These are phyloP conservation scores for Echeveria elegans DNA, from an alignment of 164 flowering plant species.

Conservation along the genomic window DNA sequence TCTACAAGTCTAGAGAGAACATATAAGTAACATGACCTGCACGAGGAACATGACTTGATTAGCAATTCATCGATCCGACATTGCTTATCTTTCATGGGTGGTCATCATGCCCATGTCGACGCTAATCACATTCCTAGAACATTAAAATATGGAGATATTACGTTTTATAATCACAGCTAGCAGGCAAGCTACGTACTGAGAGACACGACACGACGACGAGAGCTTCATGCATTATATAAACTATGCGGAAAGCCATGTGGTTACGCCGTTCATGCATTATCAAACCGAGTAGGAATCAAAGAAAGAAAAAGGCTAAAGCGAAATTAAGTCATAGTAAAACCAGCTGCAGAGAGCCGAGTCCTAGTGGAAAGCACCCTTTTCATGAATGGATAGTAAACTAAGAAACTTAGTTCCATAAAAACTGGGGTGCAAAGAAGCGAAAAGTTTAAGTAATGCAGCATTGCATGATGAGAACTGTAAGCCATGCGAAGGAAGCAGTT, in stretches of 20 bases:
- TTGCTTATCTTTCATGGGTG: slow-evolving; percentile 1
- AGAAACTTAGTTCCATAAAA: not conserved
- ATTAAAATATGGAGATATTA: not conserved
- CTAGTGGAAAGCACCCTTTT: not conserved
- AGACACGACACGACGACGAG: not conserved
- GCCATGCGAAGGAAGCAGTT: too few species aligned
- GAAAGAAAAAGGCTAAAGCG: not conserved
- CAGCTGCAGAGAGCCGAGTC: not conserved
- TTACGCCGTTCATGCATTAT: slow-evolving; percentile 1
- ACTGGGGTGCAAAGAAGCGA: not conserved
- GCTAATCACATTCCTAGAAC: not conserved
- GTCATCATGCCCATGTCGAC: not conserved
- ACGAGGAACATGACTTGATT: not conserved
- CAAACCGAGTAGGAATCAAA: too few species aligned
- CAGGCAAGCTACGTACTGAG: not conserved
- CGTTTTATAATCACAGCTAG: not conserved
- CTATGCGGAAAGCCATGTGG: slow-evolving; percentile 2
- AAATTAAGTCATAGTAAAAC: not conserved
- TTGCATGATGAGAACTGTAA: not conserved
- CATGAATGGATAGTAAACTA: not conserved
- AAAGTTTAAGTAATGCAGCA: not conserved
- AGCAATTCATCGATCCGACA: not conserved
- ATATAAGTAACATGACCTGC: slow-evolving; percentile 2
- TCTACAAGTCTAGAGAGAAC: not conserved
- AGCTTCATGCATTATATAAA: not conserved